These are phyloP conservation scores for Apiotrichum akiyoshidainum DNA, from an alignment of 1,284 basidiomycete species.

Conservation along the genomic window DNA sequence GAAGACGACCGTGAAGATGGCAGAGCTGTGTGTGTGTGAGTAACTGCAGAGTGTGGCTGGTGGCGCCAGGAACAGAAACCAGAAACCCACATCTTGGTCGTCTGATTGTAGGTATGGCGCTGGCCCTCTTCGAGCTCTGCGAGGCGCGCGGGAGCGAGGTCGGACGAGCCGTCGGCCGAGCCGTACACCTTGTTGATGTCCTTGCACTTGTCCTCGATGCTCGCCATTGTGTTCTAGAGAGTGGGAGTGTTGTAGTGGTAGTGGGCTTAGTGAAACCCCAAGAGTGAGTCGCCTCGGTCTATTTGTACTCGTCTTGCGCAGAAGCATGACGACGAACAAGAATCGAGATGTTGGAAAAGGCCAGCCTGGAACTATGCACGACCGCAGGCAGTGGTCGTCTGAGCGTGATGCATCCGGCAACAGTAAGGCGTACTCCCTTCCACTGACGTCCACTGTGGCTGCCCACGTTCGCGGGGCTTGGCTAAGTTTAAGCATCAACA, in stretches of 20 bases:
- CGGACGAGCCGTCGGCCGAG: neutral
- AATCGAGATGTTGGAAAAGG: too few relatives aligned
- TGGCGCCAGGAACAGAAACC: constrained; percentile 6
- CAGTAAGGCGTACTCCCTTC: too few relatives aligned
- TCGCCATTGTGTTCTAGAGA: neutral
- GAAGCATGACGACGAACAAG: too few relatives aligned
- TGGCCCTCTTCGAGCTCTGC: constrained; percentile 13
- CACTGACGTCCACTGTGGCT: too few relatives aligned
- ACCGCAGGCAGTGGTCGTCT: too few relatives aligned
- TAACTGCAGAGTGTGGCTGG: constrained; percentile 7
- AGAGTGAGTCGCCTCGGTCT: too few relatives aligned
- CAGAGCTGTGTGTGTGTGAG: neutral
- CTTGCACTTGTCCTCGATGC: neutral
- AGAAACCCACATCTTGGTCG: constrained; percentile 14
- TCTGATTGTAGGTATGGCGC: constrained; percentile 14
- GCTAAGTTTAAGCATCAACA: too few relatives aligned
- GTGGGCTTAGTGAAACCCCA: too few relatives aligned
- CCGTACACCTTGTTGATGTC: constrained; percentile 4
- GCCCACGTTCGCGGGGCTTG: too few relatives aligned
- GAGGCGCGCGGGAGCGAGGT: constrained; percentile 3
- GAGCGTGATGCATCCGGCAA: too few relatives aligned
- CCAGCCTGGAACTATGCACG: too few relatives aligned
- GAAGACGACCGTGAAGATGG: constrained; percentile 22
- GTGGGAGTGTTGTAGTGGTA: neutral
- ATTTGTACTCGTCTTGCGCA: too few relatives aligned